Evolutionary conservation across 441 rosid species (phyloP), one percentile per base, ranked within the genome.

Genomic region (Daphne laureola): DNA sequence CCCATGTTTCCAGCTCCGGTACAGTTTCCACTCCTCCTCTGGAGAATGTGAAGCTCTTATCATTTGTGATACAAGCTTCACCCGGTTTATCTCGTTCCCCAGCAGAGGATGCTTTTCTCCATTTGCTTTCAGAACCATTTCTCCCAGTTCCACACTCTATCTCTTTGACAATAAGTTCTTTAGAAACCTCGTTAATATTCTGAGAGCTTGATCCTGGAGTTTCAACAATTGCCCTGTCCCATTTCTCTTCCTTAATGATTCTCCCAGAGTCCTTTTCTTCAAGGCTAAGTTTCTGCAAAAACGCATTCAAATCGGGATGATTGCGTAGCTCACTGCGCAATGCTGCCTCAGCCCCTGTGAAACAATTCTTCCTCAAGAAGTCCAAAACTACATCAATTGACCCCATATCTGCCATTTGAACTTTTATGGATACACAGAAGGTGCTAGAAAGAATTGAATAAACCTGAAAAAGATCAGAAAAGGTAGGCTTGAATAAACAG

Each of bases 341-440:
- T 53, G 98, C 98, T 59, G 89, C 90, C 86, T 92, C 98, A 46
- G 98, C 96, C 78, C 87, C 76, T 3, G 81, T 74, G 62, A 92
- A 86, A 43, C 57, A 80, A 73, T 92, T 84, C 62, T 59, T 81
- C 75, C 77, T 66, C 71, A 92, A 60, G 72, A 84, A 92, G 16
- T 86, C 90, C 55, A 92, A 68, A 71, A 92, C 80, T 61, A 74
- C 78, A 43, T 88, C 91, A 36, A 86, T 70, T 4, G 91, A 76
- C 66, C 81, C 57, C 31, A 74, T 47, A 58, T 86, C 91, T 48
- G 73, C 87, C 98, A 91, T 88, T 46, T 71, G 55, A 63, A 65
- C 67, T 43, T 51, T 62, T 38, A 60, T 18, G 51, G 38, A 47
- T 49, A 36, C 64, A 55, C 60, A 53, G 49, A 53, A 56, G 56